Evolutionary conservation across 106 monocot genomes (phyloP), one percentile per base, ranked within the genome.

Genomic region (Dioscorea zingiberensis): DNA sequence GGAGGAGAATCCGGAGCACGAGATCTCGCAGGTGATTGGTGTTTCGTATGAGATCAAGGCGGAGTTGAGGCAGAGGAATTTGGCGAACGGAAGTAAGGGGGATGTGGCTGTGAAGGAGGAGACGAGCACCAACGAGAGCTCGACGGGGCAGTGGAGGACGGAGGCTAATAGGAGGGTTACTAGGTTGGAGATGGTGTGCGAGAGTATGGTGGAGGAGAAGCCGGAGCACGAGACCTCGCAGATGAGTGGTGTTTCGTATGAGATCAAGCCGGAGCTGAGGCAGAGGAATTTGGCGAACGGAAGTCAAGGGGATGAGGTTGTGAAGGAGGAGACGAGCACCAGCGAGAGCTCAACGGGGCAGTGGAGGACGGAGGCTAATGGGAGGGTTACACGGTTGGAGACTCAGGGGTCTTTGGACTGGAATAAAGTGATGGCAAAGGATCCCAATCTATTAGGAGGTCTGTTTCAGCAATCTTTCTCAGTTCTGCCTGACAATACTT

Each of bases 31-130:
- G 38, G 10, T 10, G 38, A 38, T 6, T 38, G 9, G 38, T 38
- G 4, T 38, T 38, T 38, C 84, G 7, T 76, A 66, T 45, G 77
- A n/a, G n/a, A n/a, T n/a, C n/a, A n/a, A n/a, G n/a, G n/a, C 72
- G 62, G 93, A 89, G 74, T 47, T 89, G 73, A 67, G 93, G 80
- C 93, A 89, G 89, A 85, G 38, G 38, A 38, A 59, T 54, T 19
- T 54, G 54, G 54, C 25, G 1, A 59, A 26, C 59, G 26, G 15
- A 59, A 63, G 66, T 3, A 64, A 27, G 8, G 48, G 48, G 9
- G 48, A 58, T 30, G 57, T 21, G 67, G 28, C 23, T n/a, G 32
- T 1, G 54, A 38, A 38, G 38, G 79, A 47, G 51, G 71, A 63
- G 29, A 17, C 69, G 70, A 24, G 67, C 54, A 28, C 69, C 7